Evolutionary conservation across 164 flowering plant species (phyloP).

Genomic region (Saururus chinensis): DNA sequence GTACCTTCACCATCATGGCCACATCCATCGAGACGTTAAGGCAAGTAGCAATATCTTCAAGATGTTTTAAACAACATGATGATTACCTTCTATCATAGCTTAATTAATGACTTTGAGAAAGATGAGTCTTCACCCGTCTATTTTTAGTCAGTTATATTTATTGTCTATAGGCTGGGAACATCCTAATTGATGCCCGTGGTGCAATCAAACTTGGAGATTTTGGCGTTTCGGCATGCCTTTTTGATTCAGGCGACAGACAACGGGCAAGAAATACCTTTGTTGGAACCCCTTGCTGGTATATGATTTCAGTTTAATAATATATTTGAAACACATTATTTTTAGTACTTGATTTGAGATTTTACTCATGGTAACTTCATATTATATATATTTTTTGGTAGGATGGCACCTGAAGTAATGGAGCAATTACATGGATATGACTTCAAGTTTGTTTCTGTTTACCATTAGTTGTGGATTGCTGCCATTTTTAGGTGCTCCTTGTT

Average conservation of each 20-base stretch:
- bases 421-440: slow-evolving; percentile 86
- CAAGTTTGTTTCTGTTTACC: slow-evolving; percentile 41
- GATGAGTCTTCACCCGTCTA: too few species aligned
- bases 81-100: not conserved
- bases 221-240: slow-evolving; percentile 95
- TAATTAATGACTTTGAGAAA: not conserved
- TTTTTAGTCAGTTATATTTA: not conserved
- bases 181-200: slow-evolving; percentile 62
- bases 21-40: slow-evolving; percentile 95
- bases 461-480: not conserved
- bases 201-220: slow-evolving; percentile 83
- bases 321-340: too few species aligned
- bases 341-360: too few species aligned
- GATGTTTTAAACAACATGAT: not conserved
- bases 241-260: slow-evolving; percentile 89
- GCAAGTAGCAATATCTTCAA: slow-evolving; percentile 23
- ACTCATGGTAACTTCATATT: too few species aligned
- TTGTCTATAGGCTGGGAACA: slow-evolving; percentile 69
- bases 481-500: not conserved
- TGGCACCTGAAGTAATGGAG: slow-evolving; percentile 99
- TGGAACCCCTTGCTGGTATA: slow-evolving; percentile 98
- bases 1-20: slow-evolving; percentile 93
- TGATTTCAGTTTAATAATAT: not conserved
- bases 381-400: slow-evolving; percentile 67
- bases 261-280: slow-evolving; percentile 87